Conservation (phyloP, 2,329 filamentous ascomycete species). For the Hypoxylon sp. region DNA sequence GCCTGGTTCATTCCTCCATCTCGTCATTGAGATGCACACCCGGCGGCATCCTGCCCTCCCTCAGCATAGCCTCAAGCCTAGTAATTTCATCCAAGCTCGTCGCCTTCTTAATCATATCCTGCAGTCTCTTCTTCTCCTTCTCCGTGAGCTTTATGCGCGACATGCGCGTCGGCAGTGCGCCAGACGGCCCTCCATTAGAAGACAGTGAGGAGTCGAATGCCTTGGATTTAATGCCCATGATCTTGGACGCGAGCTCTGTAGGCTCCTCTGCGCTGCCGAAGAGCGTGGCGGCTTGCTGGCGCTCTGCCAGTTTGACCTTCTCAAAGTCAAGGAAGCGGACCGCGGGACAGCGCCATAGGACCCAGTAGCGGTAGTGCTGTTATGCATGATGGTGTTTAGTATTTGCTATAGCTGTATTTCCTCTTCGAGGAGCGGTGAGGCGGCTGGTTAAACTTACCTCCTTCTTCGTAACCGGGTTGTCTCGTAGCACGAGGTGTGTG, state of each 20-base stretch:
- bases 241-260: conserved; percentile 84
- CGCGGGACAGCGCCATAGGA: conserved; percentile 87
- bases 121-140: conserved; percentile 86
- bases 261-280: conserved; percentile 87
- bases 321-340: conserved; percentile 93
- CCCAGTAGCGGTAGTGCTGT: conserved; percentile 92
- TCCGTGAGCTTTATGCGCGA: conserved; percentile 89
- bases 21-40: conserved; percentile 71
- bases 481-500: conserved; percentile 84
- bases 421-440: background rate
- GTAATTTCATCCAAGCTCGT: conserved; percentile 93
- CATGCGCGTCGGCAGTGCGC: conserved; percentile 71
- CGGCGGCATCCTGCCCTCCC: conserved; percentile 86
- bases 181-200: conserved; percentile 62
- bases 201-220: conserved; percentile 72
- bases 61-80: conserved; percentile 89
- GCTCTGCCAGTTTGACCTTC: conserved; percentile 91
- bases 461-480: conserved; percentile 92
- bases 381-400: conserved; percentile 7
- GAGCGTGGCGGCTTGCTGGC: conserved; percentile 80
- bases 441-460: conserved; percentile 75
- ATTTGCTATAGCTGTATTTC: too few species aligned
- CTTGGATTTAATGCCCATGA: conserved; percentile 87
- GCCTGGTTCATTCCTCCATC: conserved; percentile 73
- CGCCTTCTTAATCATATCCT: conserved; percentile 89